These are phyloP conservation scores for Diospyros kaki DNA, from an alignment of 148 eudicot species.

Conservation along the genomic window DNA sequence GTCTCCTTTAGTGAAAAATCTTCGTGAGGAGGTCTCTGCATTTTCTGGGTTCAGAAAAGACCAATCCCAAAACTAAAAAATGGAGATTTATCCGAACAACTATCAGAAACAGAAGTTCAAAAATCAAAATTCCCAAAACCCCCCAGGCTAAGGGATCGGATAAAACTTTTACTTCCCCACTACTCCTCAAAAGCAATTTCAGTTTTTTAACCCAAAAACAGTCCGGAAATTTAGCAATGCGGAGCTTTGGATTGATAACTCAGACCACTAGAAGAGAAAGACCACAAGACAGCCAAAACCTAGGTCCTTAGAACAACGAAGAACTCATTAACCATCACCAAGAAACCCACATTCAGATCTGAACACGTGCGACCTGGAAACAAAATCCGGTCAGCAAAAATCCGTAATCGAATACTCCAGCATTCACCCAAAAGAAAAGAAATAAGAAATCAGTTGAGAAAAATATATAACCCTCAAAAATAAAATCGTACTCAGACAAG, in stretches of 20 bases:
- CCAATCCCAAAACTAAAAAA: background rate
- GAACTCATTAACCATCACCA: background rate
- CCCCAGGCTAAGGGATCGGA: conserved; percentile 12
- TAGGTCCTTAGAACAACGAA: background rate
- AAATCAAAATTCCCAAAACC: conserved; percentile 2
- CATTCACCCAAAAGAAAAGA: background rate
- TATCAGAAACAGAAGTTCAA: conserved; percentile 1
- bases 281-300: background rate
- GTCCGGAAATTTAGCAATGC: conserved; percentile 3
- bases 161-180: conserved; percentile 14
- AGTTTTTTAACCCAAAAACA: conserved; percentile 3
- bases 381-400: background rate
- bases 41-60: conserved; percentile 12
- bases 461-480: background rate
- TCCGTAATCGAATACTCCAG: background rate
- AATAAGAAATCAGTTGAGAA: background rate
- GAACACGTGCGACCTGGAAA: conserved; percentile 26
- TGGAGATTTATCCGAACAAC: background rate
- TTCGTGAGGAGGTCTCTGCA: conserved; percentile 51
- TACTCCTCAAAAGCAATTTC: conserved; percentile 15
- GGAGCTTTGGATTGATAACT: background rate
- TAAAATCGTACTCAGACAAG: background rate
- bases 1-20: conserved; percentile 65
- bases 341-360: conserved; percentile 28
- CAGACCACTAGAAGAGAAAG: background rate